Evolutionary conservation across 306 rosid genomes (phyloP), one percentile per base, ranked within the genome.

Genomic region (Astragalus glycyphyllos): DNA sequence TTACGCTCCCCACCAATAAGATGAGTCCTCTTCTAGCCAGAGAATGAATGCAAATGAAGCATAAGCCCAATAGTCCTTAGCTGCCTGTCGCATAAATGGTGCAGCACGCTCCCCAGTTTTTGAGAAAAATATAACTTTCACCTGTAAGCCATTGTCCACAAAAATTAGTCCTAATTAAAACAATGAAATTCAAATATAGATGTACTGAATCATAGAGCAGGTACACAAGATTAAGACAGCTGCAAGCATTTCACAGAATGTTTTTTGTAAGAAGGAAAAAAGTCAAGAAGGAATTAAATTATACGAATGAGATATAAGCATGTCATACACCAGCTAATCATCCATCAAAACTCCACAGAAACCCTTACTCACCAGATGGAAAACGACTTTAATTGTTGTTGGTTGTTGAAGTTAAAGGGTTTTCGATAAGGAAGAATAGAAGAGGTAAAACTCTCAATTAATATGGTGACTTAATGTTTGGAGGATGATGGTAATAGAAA

Each of bases 41-140:
- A 89, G 84, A 74, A 94, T 84, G 73, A 86, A 84, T n/a, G 97
- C 92, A 84, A 94, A 94, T 31, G 97, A 88, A 65, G 92, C 88
- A 83, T 75, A 80, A 53, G 78, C 77, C 92, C 88, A 87, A 80
- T 90, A 86, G 79, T 75, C 82, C 77, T 84, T 89, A 49, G 91
- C 96, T 70, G 83, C 86, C 79, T 90, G 90, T 38, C 97, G 87
- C 15, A 89, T 45, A 77, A 80, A 83, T 42, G 98, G 98, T 63
- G 90, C 77, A 57, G 97, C 95, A 71, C 96, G 98, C 81, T 88
- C 95, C 70, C 97, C 98, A 7, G 82, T 72, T 80, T 73, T 81
- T 61, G 90, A 87, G 81, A 94, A 89, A 77, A 89, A 65, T 26
- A 94, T 77, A 31, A 89, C 95, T 83, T 86, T 94, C 37, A 94